A percentile compares a stretch with the other conserved stretches of the same genome.
Evolutionary conservation across 2,329 filamentous ascomycete species (phyloP).

Genomic region (Monosporascus sp.): DNA sequence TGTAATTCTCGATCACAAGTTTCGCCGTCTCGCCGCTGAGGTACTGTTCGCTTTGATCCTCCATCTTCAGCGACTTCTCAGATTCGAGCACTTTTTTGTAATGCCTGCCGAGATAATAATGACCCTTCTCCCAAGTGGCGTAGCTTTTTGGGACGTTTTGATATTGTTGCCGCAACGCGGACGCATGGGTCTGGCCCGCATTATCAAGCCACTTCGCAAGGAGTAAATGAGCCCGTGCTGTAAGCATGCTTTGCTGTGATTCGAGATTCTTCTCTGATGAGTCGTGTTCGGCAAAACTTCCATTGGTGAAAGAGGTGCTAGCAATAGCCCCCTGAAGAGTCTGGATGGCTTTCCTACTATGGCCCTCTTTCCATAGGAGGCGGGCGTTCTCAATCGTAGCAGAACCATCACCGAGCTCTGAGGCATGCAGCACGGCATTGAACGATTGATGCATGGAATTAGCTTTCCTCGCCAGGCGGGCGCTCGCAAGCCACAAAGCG

Average conservation of each 20-base stretch:
- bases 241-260: slow-evolving; percentile 54
- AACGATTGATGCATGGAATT: slow-evolving; percentile 83
- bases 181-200: slow-evolving; percentile 87
- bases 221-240: slow-evolving; percentile 77
- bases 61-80: slow-evolving; percentile 69
- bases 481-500: slow-evolving; percentile 78
- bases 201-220: slow-evolving; percentile 95
- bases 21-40: slow-evolving; percentile 76
- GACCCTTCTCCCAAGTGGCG: slow-evolving; percentile 86
- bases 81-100: slow-evolving; percentile 95
- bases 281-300: slow-evolving; percentile 30
- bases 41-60: slow-evolving; percentile 73
- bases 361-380: slow-evolving; percentile 86
- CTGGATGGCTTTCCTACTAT: slow-evolving; percentile 92
- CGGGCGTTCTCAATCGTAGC: slow-evolving; percentile 93
- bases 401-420: slow-evolving; percentile 75
- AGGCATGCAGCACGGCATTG: slow-evolving; percentile 87
- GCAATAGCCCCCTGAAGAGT: slow-evolving; percentile 82
- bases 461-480: slow-evolving; percentile 79
- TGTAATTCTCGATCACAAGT: slow-evolving; percentile 88
- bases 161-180: slow-evolving; percentile 75
- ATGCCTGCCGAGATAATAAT: slow-evolving; percentile 94
- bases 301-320: slow-evolving; percentile 66
- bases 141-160: slow-evolving; percentile 70
- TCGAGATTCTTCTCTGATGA: slow-evolving; percentile 38